Base-by-base conservation (phyloP, 805 yeast genomes). In the Blastobotrys americana region DNA sequence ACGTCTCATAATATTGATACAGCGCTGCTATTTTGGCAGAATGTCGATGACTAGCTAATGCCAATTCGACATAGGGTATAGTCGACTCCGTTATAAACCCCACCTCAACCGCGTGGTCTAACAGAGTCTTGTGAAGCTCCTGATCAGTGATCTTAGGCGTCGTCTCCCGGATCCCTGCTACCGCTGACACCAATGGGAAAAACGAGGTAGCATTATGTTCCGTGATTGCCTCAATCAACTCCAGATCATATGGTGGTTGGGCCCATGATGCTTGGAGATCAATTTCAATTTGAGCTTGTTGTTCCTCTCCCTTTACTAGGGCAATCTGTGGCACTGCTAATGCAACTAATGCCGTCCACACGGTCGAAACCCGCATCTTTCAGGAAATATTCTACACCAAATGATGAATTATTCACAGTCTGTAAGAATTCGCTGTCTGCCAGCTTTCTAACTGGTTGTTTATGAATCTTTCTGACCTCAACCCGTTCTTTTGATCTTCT, bases 11-110 rank as follows among this genome's bases (percentile, higher is more conserved):
- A 55, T 73, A 67, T 42, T 72, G 70, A 55, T 71, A 81, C 44
- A 84, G 84, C 1, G 88, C 66, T 55, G 78, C 76, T 22, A 87
- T 69, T 39, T 80, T 67, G 3, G 95, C 87, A 1, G 84, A 65
- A 44, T 70, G 60, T 23, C 70, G 62, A 38, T 78, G 72, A 43
- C 74, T 60, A 0, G 72, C 71, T 27, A 78, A 50, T 33, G 73
- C 63, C 27, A 76, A 63, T 47, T 74, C 67, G 5, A 72, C 59
- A 18, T 58, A 42, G 3, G 49, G 43, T 17, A 52, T 38, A 3
- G 47, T 43, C 5, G 36, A 38, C 20, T 47, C 46, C 37, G 39
- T 22, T 10, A 61, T 16, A 31, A 56, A 52, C 1, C 44, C 41
- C 23, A 42, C 28, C 8, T 43, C 39, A 1, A 41, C 33, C 0